Conservation (phyloP, 1,139 yeast genomes). For the Geotrichum bryndzae region DNA sequence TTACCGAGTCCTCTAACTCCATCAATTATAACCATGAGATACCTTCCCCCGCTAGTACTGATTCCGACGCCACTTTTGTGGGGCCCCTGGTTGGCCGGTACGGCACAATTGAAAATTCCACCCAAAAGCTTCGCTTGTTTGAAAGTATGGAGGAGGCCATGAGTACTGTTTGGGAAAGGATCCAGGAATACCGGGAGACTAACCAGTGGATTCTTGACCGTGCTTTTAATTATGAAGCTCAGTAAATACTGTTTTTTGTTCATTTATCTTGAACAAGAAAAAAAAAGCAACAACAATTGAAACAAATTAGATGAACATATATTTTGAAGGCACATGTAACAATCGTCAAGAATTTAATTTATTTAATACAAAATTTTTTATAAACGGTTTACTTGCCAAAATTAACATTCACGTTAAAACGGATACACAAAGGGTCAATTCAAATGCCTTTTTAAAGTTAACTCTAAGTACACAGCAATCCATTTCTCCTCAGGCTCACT, state of each 20-base stretch:
- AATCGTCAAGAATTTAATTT: too few species aligned
- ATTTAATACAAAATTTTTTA: too few species aligned
- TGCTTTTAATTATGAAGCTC: not conserved
- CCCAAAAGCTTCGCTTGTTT: not conserved
- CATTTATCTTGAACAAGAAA: too few species aligned
- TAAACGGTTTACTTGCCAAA: too few species aligned
- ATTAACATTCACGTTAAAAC: too few species aligned
- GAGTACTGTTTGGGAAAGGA: not conserved
- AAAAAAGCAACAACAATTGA: too few species aligned
- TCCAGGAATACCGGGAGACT: not conserved
- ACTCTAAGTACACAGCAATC: too few species aligned
- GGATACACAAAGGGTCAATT: too few species aligned
- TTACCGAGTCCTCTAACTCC: not conserved
- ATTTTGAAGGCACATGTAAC: too few species aligned
- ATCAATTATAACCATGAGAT: not conserved
- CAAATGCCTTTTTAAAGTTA: too few species aligned
- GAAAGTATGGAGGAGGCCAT: not conserved
- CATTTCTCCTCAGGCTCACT: too few species aligned
- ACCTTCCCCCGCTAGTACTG: not conserved
- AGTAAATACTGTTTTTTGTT: not conserved
- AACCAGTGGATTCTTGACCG: not conserved
- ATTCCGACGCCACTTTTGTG: not conserved
- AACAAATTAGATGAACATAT: too few species aligned
- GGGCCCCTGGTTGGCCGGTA: not conserved
- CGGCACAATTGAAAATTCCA: not conserved